Evolutionary conservation across 139 green algal genomes (phyloP), one percentile per base, ranked within the genome.

Genomic region (Auxenochlorella pyrenoidosa): DNA sequence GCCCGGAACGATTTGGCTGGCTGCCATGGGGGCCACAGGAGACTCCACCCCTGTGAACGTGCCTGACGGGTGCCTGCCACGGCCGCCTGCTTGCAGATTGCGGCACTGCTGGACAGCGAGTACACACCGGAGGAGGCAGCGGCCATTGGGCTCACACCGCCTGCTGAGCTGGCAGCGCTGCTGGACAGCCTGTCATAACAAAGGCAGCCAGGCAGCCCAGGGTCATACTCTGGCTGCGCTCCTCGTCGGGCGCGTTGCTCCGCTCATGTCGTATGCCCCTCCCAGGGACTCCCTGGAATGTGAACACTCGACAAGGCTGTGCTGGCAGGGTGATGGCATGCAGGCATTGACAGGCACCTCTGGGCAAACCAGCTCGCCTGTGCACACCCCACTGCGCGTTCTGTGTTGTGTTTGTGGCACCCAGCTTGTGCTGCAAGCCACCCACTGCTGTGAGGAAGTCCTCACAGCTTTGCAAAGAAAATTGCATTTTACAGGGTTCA

Each of bases 101-200:
- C 92, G 8, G 79, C 88, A 30, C 91, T 98, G 32, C 86, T 98
- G 54, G 89, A 96, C 22, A 73, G 71, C 21, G 95, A 97, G 81
- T 98, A 98, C 83, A 85, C 84, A 0, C 19, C 75, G 4, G 93
- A 96, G 65, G 95, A 98, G 68, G 85, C 72, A 21, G 84, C 81
- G 3, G 47, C 75, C 24, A 88, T 94, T 8, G 66, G 73, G 30
- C 91, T 96, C 12, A 92, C 89, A 3, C n/a, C 85, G 19, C 83
- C 89, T 2, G 75, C 91, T 21, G 88, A 94, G 80, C 89, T 97
- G 72, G 87, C 86, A 12, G 86, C 82, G 0, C 38, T 94, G 66
- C 79, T 97, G 38, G 92, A 95, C 36, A 40, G 72, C 38, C 68
- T 94, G 12, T 87, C 79, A 58, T 95, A 75, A 44, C 26, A 5